phyloP scores from a whole-genome alignment of 495 filamentous ascomycete genomes.

The Aspergillus carlsbadensis region DNA sequence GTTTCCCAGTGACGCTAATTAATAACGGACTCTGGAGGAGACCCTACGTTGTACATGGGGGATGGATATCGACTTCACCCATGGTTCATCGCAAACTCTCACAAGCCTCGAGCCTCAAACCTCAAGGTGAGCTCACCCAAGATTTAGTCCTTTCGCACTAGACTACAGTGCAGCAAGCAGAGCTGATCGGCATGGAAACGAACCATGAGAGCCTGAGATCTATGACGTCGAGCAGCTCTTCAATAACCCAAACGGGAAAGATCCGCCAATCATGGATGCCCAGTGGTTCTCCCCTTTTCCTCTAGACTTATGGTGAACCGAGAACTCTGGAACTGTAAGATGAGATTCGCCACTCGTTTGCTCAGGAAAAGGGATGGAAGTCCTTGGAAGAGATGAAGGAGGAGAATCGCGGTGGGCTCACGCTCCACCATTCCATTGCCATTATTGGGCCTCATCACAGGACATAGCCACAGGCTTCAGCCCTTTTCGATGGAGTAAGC shows the following conservation, averaged over 20 bases:
- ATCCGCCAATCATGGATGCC: too few species aligned
- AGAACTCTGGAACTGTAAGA: background rate
- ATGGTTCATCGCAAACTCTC: too few species aligned
- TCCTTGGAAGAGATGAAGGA: constrained; percentile 14
- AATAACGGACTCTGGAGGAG: too few species aligned
- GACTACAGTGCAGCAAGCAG: background rate
- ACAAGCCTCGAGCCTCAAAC: too few species aligned
- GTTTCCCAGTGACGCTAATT: too few species aligned
- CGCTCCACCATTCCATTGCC: constrained; percentile 4
- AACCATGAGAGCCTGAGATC: background rate
- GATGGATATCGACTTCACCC: too few species aligned
- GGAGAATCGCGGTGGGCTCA: constrained; percentile 10
- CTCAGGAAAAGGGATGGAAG: constrained; percentile 13
- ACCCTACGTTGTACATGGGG: too few species aligned
- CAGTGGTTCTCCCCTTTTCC: constrained; percentile 17
- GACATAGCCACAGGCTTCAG: constrained; percentile 12
- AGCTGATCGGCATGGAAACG: constrained; percentile 16
- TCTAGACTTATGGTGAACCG: too few species aligned
- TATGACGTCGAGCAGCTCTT: constrained; percentile 22
- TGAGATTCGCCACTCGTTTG: constrained; percentile 14
- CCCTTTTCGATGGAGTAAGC: background rate
- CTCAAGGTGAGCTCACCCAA: background rate
- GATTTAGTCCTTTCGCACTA: background rate
- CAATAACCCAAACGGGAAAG: constrained; percentile 6
- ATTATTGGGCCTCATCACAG: constrained; percentile 9